A percentile compares a stretch with the other conserved stretches of the same genome.
These are phyloP conservation scores for Suillus lakei DNA, from an alignment of 768 basidiomycete species.

Conservation along the genomic window DNA sequence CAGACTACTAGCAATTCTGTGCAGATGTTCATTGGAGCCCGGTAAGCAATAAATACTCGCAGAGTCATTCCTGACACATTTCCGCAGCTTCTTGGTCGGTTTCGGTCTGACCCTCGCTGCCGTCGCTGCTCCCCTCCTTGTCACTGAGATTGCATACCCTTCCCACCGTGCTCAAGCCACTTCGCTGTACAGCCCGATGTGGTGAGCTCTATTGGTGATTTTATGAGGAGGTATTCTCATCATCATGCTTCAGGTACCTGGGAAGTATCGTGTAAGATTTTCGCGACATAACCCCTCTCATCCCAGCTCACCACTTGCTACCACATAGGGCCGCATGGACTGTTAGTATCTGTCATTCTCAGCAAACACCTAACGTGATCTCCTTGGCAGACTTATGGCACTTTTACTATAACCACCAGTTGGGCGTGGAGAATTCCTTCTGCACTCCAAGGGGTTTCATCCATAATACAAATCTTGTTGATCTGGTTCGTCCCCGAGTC, in stretches of 20 bases:
- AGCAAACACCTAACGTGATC: neutral
- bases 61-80: neutral
- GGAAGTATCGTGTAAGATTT: slow-evolving; percentile 38
- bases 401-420: slow-evolving; percentile 16
- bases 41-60: slow-evolving; percentile 27
- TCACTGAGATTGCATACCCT: slow-evolving; percentile 57
- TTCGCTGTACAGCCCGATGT: slow-evolving; percentile 48
- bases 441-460: slow-evolving; percentile 17
- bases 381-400: slow-evolving; percentile 21
- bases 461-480: slow-evolving; percentile 17
- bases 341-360: neutral
- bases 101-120: slow-evolving; percentile 48
- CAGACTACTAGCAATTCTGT: slow-evolving; percentile 45
- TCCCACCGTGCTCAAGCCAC: slow-evolving; percentile 52
- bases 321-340: slow-evolving; percentile 67
- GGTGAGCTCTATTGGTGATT: slow-evolving; percentile 32
- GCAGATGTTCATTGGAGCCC: slow-evolving; percentile 49
- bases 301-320: neutral
- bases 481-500: slow-evolving; percentile 41
- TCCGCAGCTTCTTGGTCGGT: slow-evolving; percentile 42
- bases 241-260: slow-evolving; percentile 34
- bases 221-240: slow-evolving; percentile 10
- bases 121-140: slow-evolving; percentile 51
- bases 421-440: slow-evolving; percentile 27
- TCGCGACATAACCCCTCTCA: neutral